These are phyloP conservation scores for Zygnema circumcarinatum DNA, from an alignment of 139 green algal species.

Conservation along the genomic window DNA sequence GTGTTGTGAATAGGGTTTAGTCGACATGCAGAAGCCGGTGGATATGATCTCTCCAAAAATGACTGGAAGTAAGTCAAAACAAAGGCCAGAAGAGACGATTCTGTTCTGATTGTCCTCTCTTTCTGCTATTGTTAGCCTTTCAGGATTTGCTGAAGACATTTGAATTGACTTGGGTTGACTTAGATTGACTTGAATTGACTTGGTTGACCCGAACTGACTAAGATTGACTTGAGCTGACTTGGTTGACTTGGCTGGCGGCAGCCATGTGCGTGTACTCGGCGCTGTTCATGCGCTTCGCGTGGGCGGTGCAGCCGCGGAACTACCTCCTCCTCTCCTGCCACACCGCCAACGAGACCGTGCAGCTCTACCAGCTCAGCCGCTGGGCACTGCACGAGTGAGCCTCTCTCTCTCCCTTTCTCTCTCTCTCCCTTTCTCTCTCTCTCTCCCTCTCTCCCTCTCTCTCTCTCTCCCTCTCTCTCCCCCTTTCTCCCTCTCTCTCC, in stretches of 20 bases:
- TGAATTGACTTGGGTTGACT: not conserved
- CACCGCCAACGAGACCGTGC: constrained; percentile 77
- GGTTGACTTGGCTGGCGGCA: constrained; percentile 15
- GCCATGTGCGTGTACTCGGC: constrained; percentile 81
- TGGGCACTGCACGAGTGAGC: constrained; percentile 46
- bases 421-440: too few species aligned
- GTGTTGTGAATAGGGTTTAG: constrained; percentile 67
- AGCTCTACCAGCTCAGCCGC: constrained; percentile 66
- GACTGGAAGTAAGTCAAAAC: constrained; percentile 70
- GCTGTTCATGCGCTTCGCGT: constrained; percentile 89
- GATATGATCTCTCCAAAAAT: constrained; percentile 80
- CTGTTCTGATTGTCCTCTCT: not conserved
- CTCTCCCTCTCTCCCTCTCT: not conserved
- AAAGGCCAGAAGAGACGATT: not conserved
- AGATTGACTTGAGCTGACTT: not conserved
- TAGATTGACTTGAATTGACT: not conserved
- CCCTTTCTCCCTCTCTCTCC: too few species aligned
- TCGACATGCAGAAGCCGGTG: constrained; percentile 73
- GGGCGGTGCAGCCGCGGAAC: constrained; percentile 81
- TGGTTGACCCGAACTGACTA: too few species aligned
- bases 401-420: not conserved
- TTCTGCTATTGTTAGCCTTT: too few species aligned
- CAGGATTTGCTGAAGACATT: too few species aligned
- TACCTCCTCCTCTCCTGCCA: constrained; percentile 85
- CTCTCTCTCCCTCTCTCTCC: too few species aligned